Evolutionary conservation across 225 moss, liverwort and hornwort genomes (phyloP), one percentile per base, ranked within the genome.

Genomic region (Takakia lepidozioides): DNA sequence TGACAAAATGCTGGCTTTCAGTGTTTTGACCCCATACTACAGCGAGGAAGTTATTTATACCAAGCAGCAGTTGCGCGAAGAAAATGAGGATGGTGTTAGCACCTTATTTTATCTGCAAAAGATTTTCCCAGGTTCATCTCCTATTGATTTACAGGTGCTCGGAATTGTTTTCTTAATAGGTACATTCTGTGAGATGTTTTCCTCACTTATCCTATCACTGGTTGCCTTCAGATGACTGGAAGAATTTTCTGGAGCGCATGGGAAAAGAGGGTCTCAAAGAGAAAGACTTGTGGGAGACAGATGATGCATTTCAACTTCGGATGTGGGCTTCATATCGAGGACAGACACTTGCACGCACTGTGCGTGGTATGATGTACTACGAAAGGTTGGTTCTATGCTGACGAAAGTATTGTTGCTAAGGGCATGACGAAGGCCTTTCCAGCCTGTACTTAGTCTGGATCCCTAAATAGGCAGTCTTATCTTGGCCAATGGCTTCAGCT

Each of bases 341-440:
- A 57, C 98, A 98, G 59, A 98, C 98, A 39, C 87, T 98, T 38
- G 91, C 76, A 28, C 91, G 98, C 46, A 98, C 98, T 58, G 98
- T 98, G 55, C 90, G 98, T 66, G 98, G 98, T 34, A 98, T 98
- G 91, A 98, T 98, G 98, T 98, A 98, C 50, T 87, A 98, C 58
- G 83, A 85, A 55, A 82, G 93, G 93, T 93, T 37, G 46, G 70
- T 45, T 55, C 57, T n/a, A n/a, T n/a, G n/a, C n/a, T n/a, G n/a
- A n/a, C n/a, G n/a, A n/a, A n/a, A n/a, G n/a, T n/a, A n/a, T n/a
- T n/a, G n/a, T n/a, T n/a, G n/a, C n/a, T n/a, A n/a, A n/a, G n/a
- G n/a, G n/a, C n/a, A n/a, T n/a, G n/a, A n/a, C n/a, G n/a, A n/a
- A n/a, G n/a, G n/a, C n/a, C n/a, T n/a, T n/a, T n/a, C n/a, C n/a